Evolutionary conservation across 129 eudicot genomes (phyloP).

Genomic region (Oenanthe sinensis): DNA sequence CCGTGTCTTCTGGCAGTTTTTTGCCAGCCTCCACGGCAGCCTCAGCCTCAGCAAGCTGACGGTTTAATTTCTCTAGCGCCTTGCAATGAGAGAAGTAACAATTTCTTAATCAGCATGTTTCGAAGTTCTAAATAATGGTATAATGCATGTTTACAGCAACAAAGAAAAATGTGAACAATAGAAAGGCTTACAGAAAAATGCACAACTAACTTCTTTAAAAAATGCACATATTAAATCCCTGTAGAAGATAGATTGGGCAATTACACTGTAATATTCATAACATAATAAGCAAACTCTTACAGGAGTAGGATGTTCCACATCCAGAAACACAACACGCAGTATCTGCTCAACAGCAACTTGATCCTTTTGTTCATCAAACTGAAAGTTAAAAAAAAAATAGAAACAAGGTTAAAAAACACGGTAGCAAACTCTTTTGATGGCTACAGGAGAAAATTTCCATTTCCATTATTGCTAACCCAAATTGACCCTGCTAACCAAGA

Average conservation of each 20-base stretch:
- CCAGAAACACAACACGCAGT: conserved; percentile 48
- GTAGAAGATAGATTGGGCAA: not conserved
- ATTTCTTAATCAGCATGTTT: conserved; percentile 7
- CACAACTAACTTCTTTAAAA: not conserved
- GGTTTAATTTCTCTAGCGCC: conserved; percentile 77
- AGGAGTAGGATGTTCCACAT: conserved; percentile 39
- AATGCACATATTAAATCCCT: not conserved
- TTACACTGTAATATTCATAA: not conserved
- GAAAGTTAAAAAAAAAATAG: not conserved
- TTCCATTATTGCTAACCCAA: not conserved
- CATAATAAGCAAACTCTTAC: conserved; percentile 21
- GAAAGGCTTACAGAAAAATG: not conserved
- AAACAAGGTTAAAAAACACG: not conserved
- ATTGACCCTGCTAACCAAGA: not conserved
- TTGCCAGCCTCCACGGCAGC: conserved; percentile 69
- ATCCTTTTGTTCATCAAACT: conserved; percentile 58
- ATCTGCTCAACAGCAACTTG: conserved; percentile 54
- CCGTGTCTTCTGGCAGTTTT: conserved; percentile 70
- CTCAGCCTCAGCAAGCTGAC: conserved; percentile 74
- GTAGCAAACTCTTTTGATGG: not conserved
- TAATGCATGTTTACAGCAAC: not conserved
- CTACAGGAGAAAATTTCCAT: not conserved
- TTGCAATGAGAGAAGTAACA: conserved; percentile 14
- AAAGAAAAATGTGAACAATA: not conserved
- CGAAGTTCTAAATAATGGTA: not conserved